A percentile compares a stretch with the other conserved stretches of the same genome.
phyloP scores from a whole-genome alignment of 768 basidiomycete species.

The Boletus insuetus region DNA sequence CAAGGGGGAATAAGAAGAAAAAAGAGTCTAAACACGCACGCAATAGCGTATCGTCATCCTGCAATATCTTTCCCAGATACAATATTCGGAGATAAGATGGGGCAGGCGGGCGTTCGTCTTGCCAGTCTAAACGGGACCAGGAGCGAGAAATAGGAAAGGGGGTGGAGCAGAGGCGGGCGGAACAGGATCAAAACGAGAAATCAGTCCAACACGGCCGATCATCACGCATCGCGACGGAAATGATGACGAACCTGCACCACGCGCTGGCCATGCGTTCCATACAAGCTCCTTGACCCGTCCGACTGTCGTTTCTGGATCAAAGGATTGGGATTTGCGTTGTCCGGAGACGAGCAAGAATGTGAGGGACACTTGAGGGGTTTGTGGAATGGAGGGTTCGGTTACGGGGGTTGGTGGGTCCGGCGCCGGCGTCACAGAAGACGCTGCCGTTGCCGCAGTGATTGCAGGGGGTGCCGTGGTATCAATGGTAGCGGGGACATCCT shows the following conservation, averaged over 20 bases:
- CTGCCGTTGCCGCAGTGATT: neutral
- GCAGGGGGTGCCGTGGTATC: neutral
- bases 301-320: slow-evolving; percentile 71
- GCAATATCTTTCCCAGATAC: slow-evolving; percentile 76
- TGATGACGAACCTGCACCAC: slow-evolving; percentile 42
- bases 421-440: neutral
- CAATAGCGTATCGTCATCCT: slow-evolving; percentile 74
- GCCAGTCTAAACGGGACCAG: slow-evolving; percentile 55
- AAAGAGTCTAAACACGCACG: slow-evolving; percentile 40
- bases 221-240: slow-evolving; percentile 10
- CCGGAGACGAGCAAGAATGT: slow-evolving; percentile 76
- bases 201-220: slow-evolving; percentile 14
- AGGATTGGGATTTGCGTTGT: slow-evolving; percentile 63
- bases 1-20: neutral
- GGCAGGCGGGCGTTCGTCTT: slow-evolving; percentile 72
- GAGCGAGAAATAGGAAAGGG: too few species aligned
- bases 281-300: slow-evolving; percentile 80
- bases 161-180: neutral
- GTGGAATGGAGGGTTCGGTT: slow-evolving; percentile 39
- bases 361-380: slow-evolving; percentile 59
- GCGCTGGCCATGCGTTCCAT: slow-evolving; percentile 75
- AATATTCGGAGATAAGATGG: slow-evolving; percentile 75
- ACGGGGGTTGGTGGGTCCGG: neutral
- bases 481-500: neutral
- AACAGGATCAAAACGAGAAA: neutral